Conservation (phyloP, 2,329 filamentous ascomycete species). For the Neophaeococcomyces aloes region DNA sequence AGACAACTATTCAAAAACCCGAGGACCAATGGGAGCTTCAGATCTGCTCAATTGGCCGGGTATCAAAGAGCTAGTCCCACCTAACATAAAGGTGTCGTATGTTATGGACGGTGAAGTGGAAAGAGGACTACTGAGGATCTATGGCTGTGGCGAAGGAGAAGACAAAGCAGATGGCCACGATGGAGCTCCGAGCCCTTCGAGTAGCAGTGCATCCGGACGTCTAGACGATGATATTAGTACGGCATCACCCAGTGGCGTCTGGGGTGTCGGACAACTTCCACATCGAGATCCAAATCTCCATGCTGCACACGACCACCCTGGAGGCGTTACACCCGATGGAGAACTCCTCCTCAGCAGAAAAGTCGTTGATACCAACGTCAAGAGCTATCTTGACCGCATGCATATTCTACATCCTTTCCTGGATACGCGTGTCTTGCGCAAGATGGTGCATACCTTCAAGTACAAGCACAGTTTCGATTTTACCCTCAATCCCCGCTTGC, state of each 20-base stretch:
- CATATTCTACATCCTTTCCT: conserved; percentile 56
- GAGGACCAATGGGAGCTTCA: conserved; percentile 64
- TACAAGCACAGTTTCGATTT: conserved; percentile 33
- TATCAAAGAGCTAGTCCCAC: conserved; percentile 54
- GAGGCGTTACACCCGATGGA: conserved; percentile 42
- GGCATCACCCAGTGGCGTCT: conserved; percentile 38
- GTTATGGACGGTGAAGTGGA: conserved; percentile 65
- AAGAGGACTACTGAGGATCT: conserved; percentile 63
- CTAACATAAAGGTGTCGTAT: conserved; percentile 38
- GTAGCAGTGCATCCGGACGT: conserved; percentile 27
- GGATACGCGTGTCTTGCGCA: conserved; percentile 42
- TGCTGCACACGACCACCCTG: conserved; percentile 24
- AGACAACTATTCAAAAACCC: conserved; percentile 61
- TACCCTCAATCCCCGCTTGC: conserved; percentile 5
- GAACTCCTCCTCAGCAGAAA: conserved; percentile 43
- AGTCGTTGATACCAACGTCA: conserved; percentile 41
- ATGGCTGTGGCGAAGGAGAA: conserved; percentile 66
- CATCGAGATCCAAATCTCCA: conserved; percentile 23
- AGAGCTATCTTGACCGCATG: conserved; percentile 50
- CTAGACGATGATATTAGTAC: conserved; percentile 24
- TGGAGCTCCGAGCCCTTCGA: conserved; percentile 30
- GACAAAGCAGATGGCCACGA: conserved; percentile 44
- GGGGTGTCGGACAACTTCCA: conserved; percentile 39
- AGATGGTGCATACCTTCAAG: conserved; percentile 44
- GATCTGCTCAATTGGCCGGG: conserved; percentile 64